Conservation (phyloP, 2,329 filamentous ascomycete genomes). For the Leptographium wingfieldii region DNA sequence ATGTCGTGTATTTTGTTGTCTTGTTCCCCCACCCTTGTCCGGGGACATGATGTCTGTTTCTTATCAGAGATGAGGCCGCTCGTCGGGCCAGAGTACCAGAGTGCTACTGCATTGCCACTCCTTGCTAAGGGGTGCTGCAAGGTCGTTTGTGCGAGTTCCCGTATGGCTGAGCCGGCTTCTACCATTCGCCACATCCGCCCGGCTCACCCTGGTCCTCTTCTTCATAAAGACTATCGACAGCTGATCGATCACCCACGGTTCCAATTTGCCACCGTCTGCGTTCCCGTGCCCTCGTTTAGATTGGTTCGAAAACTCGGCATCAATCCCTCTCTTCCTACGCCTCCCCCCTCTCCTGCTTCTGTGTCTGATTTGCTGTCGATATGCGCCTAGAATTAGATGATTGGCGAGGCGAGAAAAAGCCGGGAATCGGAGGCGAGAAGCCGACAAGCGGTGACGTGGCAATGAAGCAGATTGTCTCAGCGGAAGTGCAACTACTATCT, state of each 20-base stretch:
- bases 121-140: not conserved
- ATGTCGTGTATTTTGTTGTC: not conserved
- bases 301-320: not conserved
- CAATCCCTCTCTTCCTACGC: not conserved
- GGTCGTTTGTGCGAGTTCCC: slow-evolving; percentile 26
- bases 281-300: not conserved
- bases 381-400: not conserved
- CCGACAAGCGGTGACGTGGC: not conserved
- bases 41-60: not conserved
- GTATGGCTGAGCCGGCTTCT: slow-evolving; percentile 19
- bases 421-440: not conserved
- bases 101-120: not conserved
- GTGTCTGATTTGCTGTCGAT: not conserved
- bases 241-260: not conserved
- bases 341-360: not conserved
- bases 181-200: slow-evolving; percentile 6
- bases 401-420: not conserved
- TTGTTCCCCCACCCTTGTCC: not conserved
- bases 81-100: not conserved
- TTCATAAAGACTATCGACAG: not conserved
- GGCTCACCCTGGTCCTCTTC: not conserved
- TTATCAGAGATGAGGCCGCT: not conserved
- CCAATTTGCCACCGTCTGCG: not conserved
- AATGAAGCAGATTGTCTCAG: not conserved
- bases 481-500: not conserved